Evolutionary conservation across 2,329 filamentous ascomycete species (phyloP).

Genomic region (Exophiala dermatitidis): DNA sequence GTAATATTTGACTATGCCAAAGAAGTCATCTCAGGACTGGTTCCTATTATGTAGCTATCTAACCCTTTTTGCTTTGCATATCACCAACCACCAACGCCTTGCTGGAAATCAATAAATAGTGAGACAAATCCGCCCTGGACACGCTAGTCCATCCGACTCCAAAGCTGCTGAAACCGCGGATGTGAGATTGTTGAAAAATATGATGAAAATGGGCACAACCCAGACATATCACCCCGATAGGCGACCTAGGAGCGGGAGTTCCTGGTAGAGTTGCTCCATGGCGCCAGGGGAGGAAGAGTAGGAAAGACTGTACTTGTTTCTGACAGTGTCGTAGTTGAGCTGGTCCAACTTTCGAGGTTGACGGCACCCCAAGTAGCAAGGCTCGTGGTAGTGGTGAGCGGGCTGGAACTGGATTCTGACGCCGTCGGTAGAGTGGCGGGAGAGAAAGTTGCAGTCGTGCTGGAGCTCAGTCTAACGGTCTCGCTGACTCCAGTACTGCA

Average conservation of each 20-base stretch:
- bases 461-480: neutral
- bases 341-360: neutral
- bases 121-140: neutral
- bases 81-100: slow-evolving; percentile 5
- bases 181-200: neutral
- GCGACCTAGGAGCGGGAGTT: neutral
- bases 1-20: neutral
- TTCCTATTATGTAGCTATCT: neutral
- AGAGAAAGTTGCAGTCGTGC: neutral
- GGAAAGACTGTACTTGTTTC: neutral
- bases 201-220: neutral
- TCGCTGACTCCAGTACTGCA: neutral
- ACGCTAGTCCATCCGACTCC: neutral
- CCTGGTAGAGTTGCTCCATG: neutral
- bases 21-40: neutral
- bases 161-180: neutral
- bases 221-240: neutral
- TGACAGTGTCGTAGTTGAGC: neutral
- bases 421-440: neutral
- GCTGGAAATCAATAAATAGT: slow-evolving; percentile 2
- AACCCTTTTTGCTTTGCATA: neutral
- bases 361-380: neutral
- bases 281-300: neutral
- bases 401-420: neutral
- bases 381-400: neutral